Conservation (phyloP, 768 basidiomycete species). For the Tephrocybe sp. region DNA sequence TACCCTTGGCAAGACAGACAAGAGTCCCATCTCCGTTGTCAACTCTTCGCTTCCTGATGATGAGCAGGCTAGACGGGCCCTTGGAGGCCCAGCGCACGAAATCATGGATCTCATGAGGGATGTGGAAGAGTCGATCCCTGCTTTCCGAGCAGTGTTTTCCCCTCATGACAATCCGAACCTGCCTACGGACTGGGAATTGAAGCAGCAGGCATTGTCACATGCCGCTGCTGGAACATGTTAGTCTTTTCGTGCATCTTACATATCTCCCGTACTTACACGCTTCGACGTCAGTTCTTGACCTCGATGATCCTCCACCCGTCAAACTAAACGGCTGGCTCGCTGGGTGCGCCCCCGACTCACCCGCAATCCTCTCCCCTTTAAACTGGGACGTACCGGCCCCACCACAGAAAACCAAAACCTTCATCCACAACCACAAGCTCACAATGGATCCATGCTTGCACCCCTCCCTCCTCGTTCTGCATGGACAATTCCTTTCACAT, state of each 20-base stretch:
- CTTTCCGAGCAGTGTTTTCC: constrained; percentile 49
- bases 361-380: constrained; percentile 26
- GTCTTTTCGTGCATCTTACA: constrained; percentile 11
- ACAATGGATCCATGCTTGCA: constrained; percentile 49
- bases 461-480: constrained; percentile 34
- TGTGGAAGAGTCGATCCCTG: constrained; percentile 37
- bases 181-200: constrained; percentile 32
- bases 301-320: constrained; percentile 25
- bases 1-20: constrained; percentile 33
- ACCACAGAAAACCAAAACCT: constrained; percentile 27
- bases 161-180: constrained; percentile 47
- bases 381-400: constrained; percentile 22
- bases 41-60: constrained; percentile 26
- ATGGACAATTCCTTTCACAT: constrained; percentile 53
- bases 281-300: constrained; percentile 25
- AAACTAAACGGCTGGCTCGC: constrained; percentile 34
- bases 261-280: background rate
- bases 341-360: constrained; percentile 30
- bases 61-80: constrained; percentile 16
- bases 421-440: constrained; percentile 43
- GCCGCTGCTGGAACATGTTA: constrained; percentile 34
- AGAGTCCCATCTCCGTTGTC: constrained; percentile 24
- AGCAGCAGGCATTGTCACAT: constrained; percentile 29
- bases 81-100: constrained; percentile 24
- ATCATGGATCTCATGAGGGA: constrained; percentile 38